These are phyloP conservation scores for Zizania palustris DNA, from an alignment of 202 grass and related monocot species.

Conservation along the genomic window DNA sequence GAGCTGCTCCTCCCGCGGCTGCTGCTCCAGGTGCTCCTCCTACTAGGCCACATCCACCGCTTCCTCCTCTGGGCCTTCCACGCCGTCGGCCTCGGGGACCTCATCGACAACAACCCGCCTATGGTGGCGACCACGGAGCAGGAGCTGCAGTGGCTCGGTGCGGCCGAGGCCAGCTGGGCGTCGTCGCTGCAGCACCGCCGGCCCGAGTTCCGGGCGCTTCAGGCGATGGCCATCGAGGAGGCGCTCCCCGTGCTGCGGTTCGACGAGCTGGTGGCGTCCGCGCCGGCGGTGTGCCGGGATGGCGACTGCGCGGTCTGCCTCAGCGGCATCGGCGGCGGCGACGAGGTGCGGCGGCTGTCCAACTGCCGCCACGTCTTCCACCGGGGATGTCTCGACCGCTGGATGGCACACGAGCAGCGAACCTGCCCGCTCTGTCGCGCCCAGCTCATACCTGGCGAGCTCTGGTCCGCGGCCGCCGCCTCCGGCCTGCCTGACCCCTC, in stretches of 20 bases:
- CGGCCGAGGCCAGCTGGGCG: background rate
- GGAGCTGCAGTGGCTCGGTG: background rate
- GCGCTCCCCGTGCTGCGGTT: conserved; percentile 73
- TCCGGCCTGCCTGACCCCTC: conserved; percentile 5
- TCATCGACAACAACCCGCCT: conserved; percentile 53
- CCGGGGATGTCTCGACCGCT: conserved; percentile 77
- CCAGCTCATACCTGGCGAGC: conserved; percentile 63
- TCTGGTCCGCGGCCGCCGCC: background rate
- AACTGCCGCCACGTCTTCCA: conserved; percentile 96
- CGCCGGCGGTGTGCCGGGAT: conserved; percentile 22
- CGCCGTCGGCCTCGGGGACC: conserved; percentile 83
- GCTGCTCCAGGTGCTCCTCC: conserved; percentile 65
- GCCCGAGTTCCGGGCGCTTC: conserved; percentile 54
- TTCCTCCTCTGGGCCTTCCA: conserved; percentile 65
- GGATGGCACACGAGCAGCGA: conserved; percentile 81
- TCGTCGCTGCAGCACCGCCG: conserved; percentile 48
- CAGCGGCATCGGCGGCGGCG: conserved; percentile 54
- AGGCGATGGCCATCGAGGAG: conserved; percentile 59
- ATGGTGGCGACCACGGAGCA: background rate
- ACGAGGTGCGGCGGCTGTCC: conserved; percentile 73
- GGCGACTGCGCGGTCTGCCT: conserved; percentile 78
- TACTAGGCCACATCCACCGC: conserved; percentile 73
- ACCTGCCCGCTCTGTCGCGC: no score
- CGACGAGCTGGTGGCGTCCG: conserved; percentile 54
- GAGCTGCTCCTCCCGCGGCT: conserved; percentile 64